Percentiles rank a stretch among this genome's conserved stretches.
Evolutionary conservation across 768 basidiomycete genomes (phyloP).

Genomic region (Lactifluus subvellereus): DNA sequence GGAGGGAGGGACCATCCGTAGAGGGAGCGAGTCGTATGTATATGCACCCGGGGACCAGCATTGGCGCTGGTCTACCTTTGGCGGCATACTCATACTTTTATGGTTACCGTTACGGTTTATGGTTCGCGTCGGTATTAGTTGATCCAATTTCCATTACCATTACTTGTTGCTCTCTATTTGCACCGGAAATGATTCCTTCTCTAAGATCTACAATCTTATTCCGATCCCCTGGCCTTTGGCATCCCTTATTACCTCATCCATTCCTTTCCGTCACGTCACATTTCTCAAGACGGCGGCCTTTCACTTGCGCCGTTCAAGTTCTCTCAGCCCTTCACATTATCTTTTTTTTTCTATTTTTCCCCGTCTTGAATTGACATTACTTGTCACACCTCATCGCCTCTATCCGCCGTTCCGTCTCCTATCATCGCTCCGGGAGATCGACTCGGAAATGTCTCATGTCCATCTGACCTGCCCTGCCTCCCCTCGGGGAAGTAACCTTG

Average conservation of each 20-base stretch:
- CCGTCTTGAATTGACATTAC: not conserved
- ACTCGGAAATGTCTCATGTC: not conserved
- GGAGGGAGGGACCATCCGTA: not conserved
- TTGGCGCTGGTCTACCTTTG: not conserved
- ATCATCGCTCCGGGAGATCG: not conserved
- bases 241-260: not conserved
- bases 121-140: constrained; percentile 6
- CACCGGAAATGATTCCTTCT: constrained; percentile 15
- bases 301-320: not conserved
- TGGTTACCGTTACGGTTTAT: constrained; percentile 5
- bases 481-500: not conserved
- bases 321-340: not conserved
- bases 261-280: not conserved
- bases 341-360: not conserved
- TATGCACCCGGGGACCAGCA: not conserved
- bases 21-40: constrained; percentile 3
- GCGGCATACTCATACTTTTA: not conserved
- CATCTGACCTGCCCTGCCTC: too few species aligned
- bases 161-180: constrained; percentile 6
- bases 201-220: not conserved
- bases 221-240: constrained; percentile 6
- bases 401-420: not conserved
- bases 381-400: not conserved
- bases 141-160: constrained; percentile 1
- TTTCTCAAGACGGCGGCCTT: not conserved